Percentiles rank a stretch among this genome's conserved stretches.
Evolutionary conservation across 352 stramenopile species (phyloP).

Genomic region (Globisporangium mamillatum): DNA sequence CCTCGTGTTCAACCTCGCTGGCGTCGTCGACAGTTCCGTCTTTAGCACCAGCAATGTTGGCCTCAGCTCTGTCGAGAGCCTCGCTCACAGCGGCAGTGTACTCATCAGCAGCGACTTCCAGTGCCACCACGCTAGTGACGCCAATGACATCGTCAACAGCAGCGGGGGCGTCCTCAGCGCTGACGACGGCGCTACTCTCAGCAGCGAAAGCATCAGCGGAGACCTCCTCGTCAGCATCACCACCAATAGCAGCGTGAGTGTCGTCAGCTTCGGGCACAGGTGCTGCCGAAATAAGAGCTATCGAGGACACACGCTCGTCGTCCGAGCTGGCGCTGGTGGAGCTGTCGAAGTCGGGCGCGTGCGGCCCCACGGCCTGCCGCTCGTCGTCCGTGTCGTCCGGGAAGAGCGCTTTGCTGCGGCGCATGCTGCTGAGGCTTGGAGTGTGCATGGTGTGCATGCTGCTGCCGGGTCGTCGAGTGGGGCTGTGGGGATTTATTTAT

Average conservation of each 20-base stretch:
- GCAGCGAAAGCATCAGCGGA: background rate
- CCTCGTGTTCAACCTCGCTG: background rate
- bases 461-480: background rate
- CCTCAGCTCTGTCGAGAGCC: background rate
- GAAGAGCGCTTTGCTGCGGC: constrained; percentile 12
- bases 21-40: background rate
- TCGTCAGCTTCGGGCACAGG: background rate
- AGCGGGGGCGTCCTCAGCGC: background rate
- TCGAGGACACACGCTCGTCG: background rate
- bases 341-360: constrained; percentile 1
- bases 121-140: too few relatives aligned
- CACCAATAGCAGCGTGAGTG: background rate
- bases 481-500: background rate
- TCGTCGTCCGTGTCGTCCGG: constrained; percentile 8
- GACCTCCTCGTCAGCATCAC: background rate
- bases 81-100: background rate
- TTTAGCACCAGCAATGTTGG: background rate
- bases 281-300: background rate
- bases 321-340: constrained; percentile 4
- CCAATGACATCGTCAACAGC: background rate
- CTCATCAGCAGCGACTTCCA: background rate
- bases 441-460: constrained; percentile 7
- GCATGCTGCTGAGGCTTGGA: constrained; percentile 10
- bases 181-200: background rate
- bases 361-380: constrained; percentile 5